phyloP scores from a whole-genome alignment of 2,329 filamentous ascomycete species.

The Aspergillus floridensis region DNA sequence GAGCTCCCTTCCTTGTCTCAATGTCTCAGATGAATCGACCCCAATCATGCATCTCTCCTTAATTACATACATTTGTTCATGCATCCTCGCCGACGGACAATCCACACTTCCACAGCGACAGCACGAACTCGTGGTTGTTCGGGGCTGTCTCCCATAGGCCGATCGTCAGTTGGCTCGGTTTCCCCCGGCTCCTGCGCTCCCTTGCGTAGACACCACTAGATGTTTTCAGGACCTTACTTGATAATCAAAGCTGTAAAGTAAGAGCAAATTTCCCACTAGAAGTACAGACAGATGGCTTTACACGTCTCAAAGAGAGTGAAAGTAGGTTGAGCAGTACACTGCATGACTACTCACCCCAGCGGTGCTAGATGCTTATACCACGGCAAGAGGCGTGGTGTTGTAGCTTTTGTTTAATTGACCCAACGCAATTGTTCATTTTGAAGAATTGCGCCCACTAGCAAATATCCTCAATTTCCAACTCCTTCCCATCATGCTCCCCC shows the following conservation, averaged over 20 bases:
- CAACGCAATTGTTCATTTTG: too few relatives aligned
- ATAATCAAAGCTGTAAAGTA: background rate
- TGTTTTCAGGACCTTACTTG: background rate
- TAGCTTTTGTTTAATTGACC: background rate
- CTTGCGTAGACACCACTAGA: background rate
- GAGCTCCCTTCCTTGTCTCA: background rate
- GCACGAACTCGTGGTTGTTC: background rate
- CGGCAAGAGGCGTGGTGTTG: background rate
- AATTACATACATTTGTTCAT: background rate
- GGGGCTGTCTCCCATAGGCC: background rate
- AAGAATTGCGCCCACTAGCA: slow-evolving; percentile 50
- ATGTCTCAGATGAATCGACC: background rate
- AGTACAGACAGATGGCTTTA: too few relatives aligned
- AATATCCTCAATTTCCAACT: slow-evolving; percentile 67
- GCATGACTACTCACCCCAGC: background rate
- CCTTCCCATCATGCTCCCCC: slow-evolving; percentile 62
- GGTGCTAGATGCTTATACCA: background rate
- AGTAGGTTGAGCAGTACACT: background rate
- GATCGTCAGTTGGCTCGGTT: background rate
- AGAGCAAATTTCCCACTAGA: too few relatives aligned
- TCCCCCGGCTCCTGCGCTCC: background rate
- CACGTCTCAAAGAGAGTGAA: background rate
- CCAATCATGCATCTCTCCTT: background rate
- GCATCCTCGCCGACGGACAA: background rate
- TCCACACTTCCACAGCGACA: background rate